Evolutionary conservation across 2,329 filamentous ascomycete genomes (phyloP).

Genomic region (Xylariaceae sp.): DNA sequence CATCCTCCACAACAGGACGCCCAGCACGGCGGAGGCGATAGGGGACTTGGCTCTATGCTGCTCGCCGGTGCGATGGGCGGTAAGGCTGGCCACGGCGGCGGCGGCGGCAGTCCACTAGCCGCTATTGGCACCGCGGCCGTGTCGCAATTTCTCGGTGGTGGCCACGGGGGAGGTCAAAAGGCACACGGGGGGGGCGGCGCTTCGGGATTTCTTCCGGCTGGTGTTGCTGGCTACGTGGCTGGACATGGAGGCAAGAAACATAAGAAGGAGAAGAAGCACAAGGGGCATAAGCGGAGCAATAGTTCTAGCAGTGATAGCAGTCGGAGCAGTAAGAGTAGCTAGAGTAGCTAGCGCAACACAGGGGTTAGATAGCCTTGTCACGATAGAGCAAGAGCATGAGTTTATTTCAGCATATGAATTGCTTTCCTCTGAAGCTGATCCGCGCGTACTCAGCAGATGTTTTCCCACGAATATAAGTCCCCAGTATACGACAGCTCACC

Average conservation of each 20-base stretch:
- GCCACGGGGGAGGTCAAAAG: slow-evolving; percentile 15
- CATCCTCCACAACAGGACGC: slow-evolving; percentile 13
- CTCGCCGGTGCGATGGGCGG: slow-evolving; percentile 33
- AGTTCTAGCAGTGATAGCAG: slow-evolving; percentile 35
- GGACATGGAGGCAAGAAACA: slow-evolving; percentile 34
- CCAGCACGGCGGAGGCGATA: slow-evolving; percentile 29
- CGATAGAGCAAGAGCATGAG: neutral
- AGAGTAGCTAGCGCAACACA: slow-evolving; percentile 27
- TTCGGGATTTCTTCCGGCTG: slow-evolving; percentile 28
- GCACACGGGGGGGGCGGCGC: slow-evolving; percentile 23
- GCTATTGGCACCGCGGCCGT: slow-evolving; percentile 37
- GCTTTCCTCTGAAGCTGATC: too few species aligned
- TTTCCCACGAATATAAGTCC: too few species aligned
- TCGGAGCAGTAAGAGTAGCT: slow-evolving; percentile 31
- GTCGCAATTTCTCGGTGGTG: slow-evolving; percentile 30
- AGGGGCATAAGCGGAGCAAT: slow-evolving; percentile 35
- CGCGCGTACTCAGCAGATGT: too few species aligned
- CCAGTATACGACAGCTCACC: too few species aligned
- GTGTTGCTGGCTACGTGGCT: slow-evolving; percentile 25
- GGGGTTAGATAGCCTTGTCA: neutral
- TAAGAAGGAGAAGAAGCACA: slow-evolving; percentile 37
- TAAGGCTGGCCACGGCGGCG: slow-evolving; percentile 18
- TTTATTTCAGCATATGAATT: too few species aligned
- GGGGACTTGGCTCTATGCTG: slow-evolving; percentile 35
- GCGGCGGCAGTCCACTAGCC: slow-evolving; percentile 26